phyloP scores from a whole-genome alignment of 768 basidiomycete genomes.

The Coprinellus aureogranulatus region DNA sequence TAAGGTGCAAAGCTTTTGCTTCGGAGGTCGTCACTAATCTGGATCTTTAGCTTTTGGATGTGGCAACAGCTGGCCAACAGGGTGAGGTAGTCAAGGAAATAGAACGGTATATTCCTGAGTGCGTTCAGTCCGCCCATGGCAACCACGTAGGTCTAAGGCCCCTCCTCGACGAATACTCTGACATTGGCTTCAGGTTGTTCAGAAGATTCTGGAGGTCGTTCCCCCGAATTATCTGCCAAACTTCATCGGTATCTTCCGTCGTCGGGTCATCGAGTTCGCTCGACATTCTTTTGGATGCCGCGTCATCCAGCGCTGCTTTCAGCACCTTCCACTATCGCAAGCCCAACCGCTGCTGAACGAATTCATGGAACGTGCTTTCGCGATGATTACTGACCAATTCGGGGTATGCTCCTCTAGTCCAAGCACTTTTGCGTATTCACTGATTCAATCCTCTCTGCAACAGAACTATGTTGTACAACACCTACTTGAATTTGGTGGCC shows the following conservation, averaged over 20 bases:
- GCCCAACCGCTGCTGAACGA: slow-evolving; percentile 78
- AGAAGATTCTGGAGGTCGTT: slow-evolving; percentile 84
- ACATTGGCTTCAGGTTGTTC: slow-evolving; percentile 32
- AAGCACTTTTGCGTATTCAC: background rate
- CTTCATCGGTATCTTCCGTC: slow-evolving; percentile 74
- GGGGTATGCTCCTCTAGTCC: slow-evolving; percentile 53
- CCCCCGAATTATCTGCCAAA: slow-evolving; percentile 70
- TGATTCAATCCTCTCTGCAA: background rate
- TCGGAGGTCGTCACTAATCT: slow-evolving; percentile 28
- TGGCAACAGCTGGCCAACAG: slow-evolving; percentile 63
- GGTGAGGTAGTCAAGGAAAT: slow-evolving; percentile 72
- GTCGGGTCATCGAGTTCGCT: slow-evolving; percentile 76
- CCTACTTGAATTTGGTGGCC: slow-evolving; percentile 77
- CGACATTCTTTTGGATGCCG: slow-evolving; percentile 93
- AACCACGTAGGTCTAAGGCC: slow-evolving; percentile 70
- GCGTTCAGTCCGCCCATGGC: slow-evolving; percentile 88
- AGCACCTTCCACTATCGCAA: slow-evolving; percentile 70
- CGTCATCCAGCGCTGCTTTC: slow-evolving; percentile 89
- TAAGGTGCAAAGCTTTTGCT: no score
- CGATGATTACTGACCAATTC: slow-evolving; percentile 87
- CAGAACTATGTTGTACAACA: slow-evolving; percentile 97
- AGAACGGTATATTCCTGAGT: slow-evolving; percentile 74
- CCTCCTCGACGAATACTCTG: background rate
- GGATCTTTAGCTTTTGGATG: background rate
- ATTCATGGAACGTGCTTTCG: slow-evolving; percentile 64